phyloP scores from a whole-genome alignment of 2,329 filamentous ascomycete genomes.

The Didymella lethalis region DNA sequence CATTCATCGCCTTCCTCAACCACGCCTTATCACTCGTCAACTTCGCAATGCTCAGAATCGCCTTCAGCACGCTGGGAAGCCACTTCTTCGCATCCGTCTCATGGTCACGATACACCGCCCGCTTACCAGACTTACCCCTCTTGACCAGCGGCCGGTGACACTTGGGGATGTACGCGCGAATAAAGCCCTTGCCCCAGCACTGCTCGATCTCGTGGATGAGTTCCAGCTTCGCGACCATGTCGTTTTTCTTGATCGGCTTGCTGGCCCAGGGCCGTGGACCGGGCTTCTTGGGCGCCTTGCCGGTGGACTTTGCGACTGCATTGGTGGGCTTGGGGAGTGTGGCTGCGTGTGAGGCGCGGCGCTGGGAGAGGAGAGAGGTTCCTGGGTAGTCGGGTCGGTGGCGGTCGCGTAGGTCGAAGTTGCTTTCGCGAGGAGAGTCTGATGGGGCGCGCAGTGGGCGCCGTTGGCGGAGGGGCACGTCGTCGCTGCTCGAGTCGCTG shows the following conservation, averaged over 20 bases:
- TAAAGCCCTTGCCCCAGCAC: conserved; percentile 42
- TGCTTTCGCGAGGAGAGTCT: neutral
- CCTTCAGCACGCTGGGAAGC: conserved; percentile 40
- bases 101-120: conserved; percentile 28
- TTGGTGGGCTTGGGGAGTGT: conserved; percentile 14
- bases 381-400: neutral
- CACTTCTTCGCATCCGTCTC: conserved; percentile 43
- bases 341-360: conserved; percentile 1
- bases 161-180: conserved; percentile 40
- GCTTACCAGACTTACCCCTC: conserved; percentile 26
- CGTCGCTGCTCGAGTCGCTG: conserved; percentile 21
- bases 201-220: conserved; percentile 38
- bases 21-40: conserved; percentile 33
- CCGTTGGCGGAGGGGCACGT: conserved; percentile 14
- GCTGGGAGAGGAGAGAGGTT: neutral
- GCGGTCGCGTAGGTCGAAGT: neutral
- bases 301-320: conserved; percentile 2
- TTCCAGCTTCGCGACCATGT: conserved; percentile 34
- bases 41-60: conserved; percentile 36
- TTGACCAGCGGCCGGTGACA: conserved; percentile 41
- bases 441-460: conserved; percentile 2
- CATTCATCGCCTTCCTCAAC: conserved; percentile 37
- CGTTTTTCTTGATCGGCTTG: conserved; percentile 39
- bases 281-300: conserved; percentile 28
- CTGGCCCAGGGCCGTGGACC: conserved; percentile 25